phyloP scores from a whole-genome alignment of 257 asterid species.

The Jasminum sambac region DNA sequence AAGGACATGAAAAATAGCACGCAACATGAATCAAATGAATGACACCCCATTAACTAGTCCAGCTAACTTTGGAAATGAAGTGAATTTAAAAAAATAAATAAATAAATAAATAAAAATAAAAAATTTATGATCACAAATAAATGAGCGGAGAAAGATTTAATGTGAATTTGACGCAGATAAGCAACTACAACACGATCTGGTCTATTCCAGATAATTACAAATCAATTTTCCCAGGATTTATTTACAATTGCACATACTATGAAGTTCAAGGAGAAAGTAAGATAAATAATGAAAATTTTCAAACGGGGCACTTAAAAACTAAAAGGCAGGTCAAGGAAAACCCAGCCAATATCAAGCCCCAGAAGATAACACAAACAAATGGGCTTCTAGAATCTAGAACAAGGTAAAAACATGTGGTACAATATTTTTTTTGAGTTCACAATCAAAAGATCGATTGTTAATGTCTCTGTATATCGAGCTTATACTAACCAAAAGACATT shows the following conservation, averaged over 20 bases:
- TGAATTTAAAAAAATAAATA: too few relatives aligned
- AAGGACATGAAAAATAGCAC: neutral
- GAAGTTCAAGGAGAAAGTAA: neutral
- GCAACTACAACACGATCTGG: neutral
- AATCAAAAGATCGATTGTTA: neutral
- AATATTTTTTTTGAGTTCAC: neutral
- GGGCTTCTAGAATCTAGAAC: neutral
- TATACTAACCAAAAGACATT: constrained; percentile 6
- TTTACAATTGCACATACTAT: too few relatives aligned
- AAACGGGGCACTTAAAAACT: too few relatives aligned
- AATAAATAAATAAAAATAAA: too few relatives aligned
- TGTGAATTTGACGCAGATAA: neutral
- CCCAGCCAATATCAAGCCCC: neutral
- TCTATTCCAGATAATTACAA: too few relatives aligned
- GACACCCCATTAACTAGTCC: neutral
- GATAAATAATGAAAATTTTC: too few relatives aligned
- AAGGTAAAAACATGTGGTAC: too few relatives aligned
- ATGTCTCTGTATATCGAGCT: neutral
- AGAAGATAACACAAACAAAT: neutral
- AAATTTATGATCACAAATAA: neutral
- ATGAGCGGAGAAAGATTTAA: neutral
- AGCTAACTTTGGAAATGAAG: too few relatives aligned
- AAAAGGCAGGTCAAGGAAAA: neutral
- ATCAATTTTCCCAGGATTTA: too few relatives aligned
- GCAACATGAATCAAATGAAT: neutral